Evolutionary conservation across 495 filamentous ascomycete genomes (phyloP), one percentile per base, ranked within the genome.

Genomic region (Aspergillus ellipticus): DNA sequence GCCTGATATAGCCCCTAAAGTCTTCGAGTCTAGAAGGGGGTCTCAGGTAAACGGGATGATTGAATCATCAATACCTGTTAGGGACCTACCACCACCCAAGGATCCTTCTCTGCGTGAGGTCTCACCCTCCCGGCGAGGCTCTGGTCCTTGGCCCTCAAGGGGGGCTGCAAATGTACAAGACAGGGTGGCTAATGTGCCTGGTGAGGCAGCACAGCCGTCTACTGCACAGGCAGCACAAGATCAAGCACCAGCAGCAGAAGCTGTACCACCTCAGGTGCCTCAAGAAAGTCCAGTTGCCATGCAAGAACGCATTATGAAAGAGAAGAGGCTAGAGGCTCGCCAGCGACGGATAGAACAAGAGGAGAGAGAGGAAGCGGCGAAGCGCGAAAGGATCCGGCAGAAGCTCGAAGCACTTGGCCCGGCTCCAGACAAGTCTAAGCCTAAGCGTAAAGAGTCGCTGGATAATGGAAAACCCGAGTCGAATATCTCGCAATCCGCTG

Each of bases 261-360:
- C 59, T 7, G 4, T 4, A 28, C 24, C 35, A 19, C 61, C 71
- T 11, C 72, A 70, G 48, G 64, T 59, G 45, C 60, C 69, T 0
- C 74, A 77, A 16, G 84, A 86, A 54, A 82, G 90, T 37, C 82
- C 74, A 15, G 77, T 85, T 51, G 85, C 80, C 47, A 64, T 82
- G 33, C 94, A 97, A 66, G 85, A 91, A 68, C 84, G 83, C 42
- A 75, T 96, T 15, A 97, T 97, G 94, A 86, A 83, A 51, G 88
- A 93, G 62, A 85, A 85, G 51, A 79, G 87, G 20, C 81, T 94
- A 61, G 73, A 85, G 53, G 92, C 89, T 10, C 85, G 86, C 60
- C 88, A 89, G 68, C 85, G 92, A 42, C 81, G 85, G 56, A 67
- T 85, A 53, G 92, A 97, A 54, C 81, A 94, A 62, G 92, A 96